Evolutionary conservation across 345 rosid species (phyloP).

Genomic region (Fremontodendron californicum): DNA sequence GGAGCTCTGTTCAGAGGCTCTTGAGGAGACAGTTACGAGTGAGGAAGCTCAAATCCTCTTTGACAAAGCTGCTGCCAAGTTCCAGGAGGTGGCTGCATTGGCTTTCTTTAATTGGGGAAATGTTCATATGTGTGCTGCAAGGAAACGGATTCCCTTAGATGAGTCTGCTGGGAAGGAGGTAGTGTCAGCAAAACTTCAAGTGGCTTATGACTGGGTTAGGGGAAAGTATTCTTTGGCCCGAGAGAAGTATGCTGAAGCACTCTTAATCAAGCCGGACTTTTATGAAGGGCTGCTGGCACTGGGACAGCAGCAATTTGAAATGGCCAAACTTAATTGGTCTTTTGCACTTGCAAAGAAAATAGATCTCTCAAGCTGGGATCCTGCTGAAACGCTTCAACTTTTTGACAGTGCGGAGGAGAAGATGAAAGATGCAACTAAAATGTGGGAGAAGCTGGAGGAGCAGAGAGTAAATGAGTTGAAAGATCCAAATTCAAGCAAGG

Average conservation of each 20-base stretch:
- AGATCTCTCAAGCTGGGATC: constrained; percentile 73
- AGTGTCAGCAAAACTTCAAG: constrained; percentile 66
- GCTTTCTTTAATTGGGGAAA: constrained; percentile 99
- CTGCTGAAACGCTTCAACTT: constrained; percentile 61
- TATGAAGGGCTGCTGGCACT: constrained; percentile 87
- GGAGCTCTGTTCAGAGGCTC: constrained; percentile 95
- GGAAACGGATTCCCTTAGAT: constrained; percentile 89
- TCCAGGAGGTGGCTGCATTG: constrained; percentile 95
- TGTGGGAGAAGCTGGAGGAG: constrained; percentile 97
- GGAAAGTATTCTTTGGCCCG: constrained; percentile 76
- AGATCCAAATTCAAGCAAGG: constrained; percentile 67
- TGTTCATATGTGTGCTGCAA: constrained; percentile 96
- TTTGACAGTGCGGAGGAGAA: constrained; percentile 82
- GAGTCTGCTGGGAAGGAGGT: constrained; percentile 70
- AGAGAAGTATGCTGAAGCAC: constrained; percentile 74
- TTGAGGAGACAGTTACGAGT: constrained; percentile 93
- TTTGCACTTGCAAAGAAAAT: constrained; percentile 71
- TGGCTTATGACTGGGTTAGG: constrained; percentile 86
- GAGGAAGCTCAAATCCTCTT: constrained; percentile 84
- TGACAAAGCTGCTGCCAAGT: constrained; percentile 83
- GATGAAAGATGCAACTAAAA: constrained; percentile 85
- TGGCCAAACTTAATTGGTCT: constrained; percentile 98
- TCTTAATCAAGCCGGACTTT: constrained; percentile 77
- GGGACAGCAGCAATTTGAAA: constrained; percentile 95
- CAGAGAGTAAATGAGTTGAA: constrained; percentile 65